phyloP scores from a whole-genome alignment of 345 rosid species.

The Ceriops tagal region DNA sequence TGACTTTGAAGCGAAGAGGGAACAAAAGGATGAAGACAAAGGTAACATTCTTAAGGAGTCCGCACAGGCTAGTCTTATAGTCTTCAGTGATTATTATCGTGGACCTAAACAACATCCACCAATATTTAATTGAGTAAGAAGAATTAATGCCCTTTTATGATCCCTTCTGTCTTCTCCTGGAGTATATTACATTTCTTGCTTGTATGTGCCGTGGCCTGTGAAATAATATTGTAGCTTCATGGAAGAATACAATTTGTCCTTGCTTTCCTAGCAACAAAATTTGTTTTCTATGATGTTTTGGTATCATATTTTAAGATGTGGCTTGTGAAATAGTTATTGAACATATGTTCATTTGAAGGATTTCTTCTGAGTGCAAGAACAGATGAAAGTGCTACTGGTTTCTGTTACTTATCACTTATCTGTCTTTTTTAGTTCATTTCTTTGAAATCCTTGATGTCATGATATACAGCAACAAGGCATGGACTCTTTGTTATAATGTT shows the following conservation, averaged over 20 bases:
- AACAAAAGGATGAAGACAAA: too few species aligned
- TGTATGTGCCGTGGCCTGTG: not conserved
- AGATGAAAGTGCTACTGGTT: not conserved
- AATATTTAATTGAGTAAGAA: too few species aligned
- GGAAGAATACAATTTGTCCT: not conserved
- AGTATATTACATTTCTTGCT: too few species aligned
- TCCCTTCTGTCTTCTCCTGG: slow-evolving; percentile 4
- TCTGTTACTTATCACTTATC: too few species aligned
- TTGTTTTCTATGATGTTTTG: not conserved
- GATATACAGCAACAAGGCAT: too few species aligned
- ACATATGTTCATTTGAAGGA: not conserved
- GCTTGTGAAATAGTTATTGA: not conserved
- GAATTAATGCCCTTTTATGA: slow-evolving; percentile 10
- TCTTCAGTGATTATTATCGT: slow-evolving; percentile 38
- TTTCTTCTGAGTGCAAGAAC: not conserved
- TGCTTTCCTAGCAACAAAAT: too few species aligned
- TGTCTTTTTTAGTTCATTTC: too few species aligned
- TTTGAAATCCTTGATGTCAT: too few species aligned
- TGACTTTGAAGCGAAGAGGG: too few species aligned
- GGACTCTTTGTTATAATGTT: too few species aligned
- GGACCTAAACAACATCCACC: slow-evolving; percentile 27
- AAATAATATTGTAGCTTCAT: slow-evolving; percentile 9
- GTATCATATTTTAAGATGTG: not conserved
- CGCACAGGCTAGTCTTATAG: slow-evolving; percentile 27
- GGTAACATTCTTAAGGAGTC: slow-evolving; percentile 1